Base-by-base conservation (phyloP, 106 monocot genomes). In the Phalaenopsis equestris region DNA sequence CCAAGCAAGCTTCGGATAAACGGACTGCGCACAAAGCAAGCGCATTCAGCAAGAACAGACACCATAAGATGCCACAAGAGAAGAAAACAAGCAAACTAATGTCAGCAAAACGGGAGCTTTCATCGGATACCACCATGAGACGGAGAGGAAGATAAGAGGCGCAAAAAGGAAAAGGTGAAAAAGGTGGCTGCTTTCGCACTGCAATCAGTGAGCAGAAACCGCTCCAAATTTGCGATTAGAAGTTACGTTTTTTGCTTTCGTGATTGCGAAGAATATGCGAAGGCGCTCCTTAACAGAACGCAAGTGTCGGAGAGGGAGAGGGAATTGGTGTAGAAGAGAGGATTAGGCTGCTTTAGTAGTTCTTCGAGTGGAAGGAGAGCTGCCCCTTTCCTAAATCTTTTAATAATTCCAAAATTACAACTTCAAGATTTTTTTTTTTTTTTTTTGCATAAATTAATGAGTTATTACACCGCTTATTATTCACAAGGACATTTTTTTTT, bases 121-220 rank as follows among this genome's bases (percentile, higher is more conserved):
- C 70, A 70, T 70, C 70, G 70, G 70, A 70, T 70, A 70, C 70
- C 70, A 36, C 70, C 36, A 70, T 70, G 70, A 70, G 70, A 41
- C n/a, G 39, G 36, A 70, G 38, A 14, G 70, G 39, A 70, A 39
- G 70, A 39, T 70, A 70, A 70, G 15, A 70, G 70, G 30, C 30
- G 30, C 30, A 30, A 30, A 30, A 70, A 39, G 70, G 15, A 21
- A 11, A 24, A 8, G 70, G 70, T 9, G 5, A 10, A 67, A 67
- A 30, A 67, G 21, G 21, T 21, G 39, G 61, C 21, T 61, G 7
- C 61, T 61, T 61, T 6, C 52, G 15, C 21, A 56, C n/a, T 21
- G 21, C 21, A 61, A 61, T 61, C 61, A 61, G 21, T 61, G 61
- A 2, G 61, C 61, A 61, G 21, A 21, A 61, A 61, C 61, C 21